Percentiles rank a stretch among this genome's conserved stretches.
phyloP scores from a whole-genome alignment of 805 yeast genomes.

The Candida piceae region DNA sequence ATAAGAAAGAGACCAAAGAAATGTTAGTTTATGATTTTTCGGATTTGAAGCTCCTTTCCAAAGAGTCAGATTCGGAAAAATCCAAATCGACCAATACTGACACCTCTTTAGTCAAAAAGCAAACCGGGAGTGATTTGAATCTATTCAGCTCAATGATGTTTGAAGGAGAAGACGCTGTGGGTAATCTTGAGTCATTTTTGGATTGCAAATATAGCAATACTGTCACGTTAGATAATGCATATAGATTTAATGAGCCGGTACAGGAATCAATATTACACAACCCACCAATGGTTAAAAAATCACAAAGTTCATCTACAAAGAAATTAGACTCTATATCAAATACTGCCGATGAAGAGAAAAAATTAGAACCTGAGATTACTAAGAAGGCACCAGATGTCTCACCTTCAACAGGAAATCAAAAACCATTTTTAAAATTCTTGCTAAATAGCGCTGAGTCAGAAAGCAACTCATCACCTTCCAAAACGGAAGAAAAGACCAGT shows the following conservation, averaged over 20 bases:
- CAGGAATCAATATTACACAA: neutral
- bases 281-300: neutral
- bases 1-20: conserved; percentile 16
- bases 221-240: neutral
- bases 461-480: too few species aligned
- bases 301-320: neutral
- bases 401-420: neutral
- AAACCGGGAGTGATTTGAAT: too few species aligned
- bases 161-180: conserved; percentile 1
- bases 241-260: conserved; percentile 1
- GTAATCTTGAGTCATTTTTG: conserved; percentile 4
- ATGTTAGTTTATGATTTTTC: conserved; percentile 17
- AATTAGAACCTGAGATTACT: neutral
- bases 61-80: conserved; percentile 1
- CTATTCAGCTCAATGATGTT: conserved; percentile 6
- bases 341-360: neutral
- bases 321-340: too few species aligned
- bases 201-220: neutral
- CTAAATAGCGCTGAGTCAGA: neutral
- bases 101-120: too few species aligned
- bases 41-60: neutral
- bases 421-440: neutral
- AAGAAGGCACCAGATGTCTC: neutral
- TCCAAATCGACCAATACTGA: too few species aligned
- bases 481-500: too few species aligned